Evolutionary conservation across 2,329 filamentous ascomycete genomes (phyloP).

Genomic region (Domatiomyces globalis): DNA sequence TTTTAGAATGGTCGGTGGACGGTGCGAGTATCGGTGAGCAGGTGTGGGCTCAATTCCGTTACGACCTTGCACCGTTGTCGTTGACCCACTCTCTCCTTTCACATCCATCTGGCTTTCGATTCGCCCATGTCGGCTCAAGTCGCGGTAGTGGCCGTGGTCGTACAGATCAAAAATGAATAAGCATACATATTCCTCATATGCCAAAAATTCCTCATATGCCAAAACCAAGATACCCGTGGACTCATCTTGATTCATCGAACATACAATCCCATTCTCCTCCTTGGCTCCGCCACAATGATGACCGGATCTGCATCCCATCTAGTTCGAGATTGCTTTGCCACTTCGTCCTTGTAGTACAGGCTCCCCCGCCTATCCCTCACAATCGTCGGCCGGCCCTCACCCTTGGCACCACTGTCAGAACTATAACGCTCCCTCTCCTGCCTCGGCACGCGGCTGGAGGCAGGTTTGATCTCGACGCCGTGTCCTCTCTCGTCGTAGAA

Average conservation of each 20-base stretch:
- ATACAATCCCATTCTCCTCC: background rate
- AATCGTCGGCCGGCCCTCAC: background rate
- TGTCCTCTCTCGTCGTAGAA: background rate
- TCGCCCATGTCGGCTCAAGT: too few relatives aligned
- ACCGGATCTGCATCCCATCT: constrained; percentile 9
- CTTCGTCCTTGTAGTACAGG: constrained; percentile 10
- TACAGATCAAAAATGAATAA: background rate
- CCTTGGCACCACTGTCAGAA: constrained; percentile 1
- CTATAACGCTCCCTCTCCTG: constrained; percentile 5
- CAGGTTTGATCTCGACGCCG: constrained; percentile 8
- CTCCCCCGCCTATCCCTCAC: constrained; percentile 8
- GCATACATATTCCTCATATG: background rate
- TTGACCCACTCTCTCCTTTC: too few relatives aligned
- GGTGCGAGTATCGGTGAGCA: too few relatives aligned
- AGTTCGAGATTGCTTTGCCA: constrained; percentile 7
- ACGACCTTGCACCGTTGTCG: too few relatives aligned
- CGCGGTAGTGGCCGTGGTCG: background rate
- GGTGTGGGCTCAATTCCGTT: too few relatives aligned
- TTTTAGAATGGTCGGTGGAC: too few relatives aligned
- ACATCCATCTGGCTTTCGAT: too few relatives aligned
- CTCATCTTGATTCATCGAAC: background rate
- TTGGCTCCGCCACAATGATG: constrained; percentile 12
- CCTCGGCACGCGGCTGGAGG: constrained; percentile 4
- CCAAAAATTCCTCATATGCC: background rate
- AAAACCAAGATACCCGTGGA: background rate